phyloP scores from a whole-genome alignment of 2,329 filamentous ascomycete species.

The Neonectria faginata region DNA sequence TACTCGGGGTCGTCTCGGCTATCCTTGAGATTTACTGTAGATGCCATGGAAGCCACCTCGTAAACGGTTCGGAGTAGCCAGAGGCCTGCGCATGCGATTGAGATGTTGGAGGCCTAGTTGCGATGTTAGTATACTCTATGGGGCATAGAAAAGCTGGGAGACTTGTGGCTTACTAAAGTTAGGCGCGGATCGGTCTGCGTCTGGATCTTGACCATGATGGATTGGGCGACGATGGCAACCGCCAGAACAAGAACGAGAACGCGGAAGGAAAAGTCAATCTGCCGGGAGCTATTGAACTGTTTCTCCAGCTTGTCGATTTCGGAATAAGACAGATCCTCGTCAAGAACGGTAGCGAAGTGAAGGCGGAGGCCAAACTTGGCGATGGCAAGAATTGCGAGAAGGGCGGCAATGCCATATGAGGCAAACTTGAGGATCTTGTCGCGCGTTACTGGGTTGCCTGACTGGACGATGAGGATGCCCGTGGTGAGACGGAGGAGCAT shows the following conservation, averaged over 20 bases:
- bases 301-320: background rate
- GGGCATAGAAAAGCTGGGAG: background rate
- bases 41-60: slow-evolving; percentile 34
- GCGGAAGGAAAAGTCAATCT: slow-evolving; percentile 27
- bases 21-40: slow-evolving; percentile 24
- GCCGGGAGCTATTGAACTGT: slow-evolving; percentile 6
- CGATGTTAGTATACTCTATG: slow-evolving; percentile 1
- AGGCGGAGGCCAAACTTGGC: slow-evolving; percentile 36
- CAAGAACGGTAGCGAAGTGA: slow-evolving; percentile 16
- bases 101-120: slow-evolving; percentile 37
- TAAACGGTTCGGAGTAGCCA: slow-evolving; percentile 45
- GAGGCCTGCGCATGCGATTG: slow-evolving; percentile 39
- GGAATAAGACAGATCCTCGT: background rate
- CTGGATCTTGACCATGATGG: slow-evolving; percentile 39
- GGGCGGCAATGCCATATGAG: slow-evolving; percentile 27
- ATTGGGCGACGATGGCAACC: slow-evolving; percentile 24
- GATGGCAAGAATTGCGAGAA: slow-evolving; percentile 35
- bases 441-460: slow-evolving; percentile 2
- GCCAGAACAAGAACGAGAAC: slow-evolving; percentile 37
- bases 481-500: slow-evolving; percentile 40
- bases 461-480: slow-evolving; percentile 36
- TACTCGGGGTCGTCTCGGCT: background rate
- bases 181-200: slow-evolving; percentile 30
- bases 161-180: slow-evolving; percentile 27
- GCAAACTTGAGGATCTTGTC: slow-evolving; percentile 33